Evolutionary conservation across 1,284 basidiomycete species (phyloP).

Genomic region (Cyathus olla): DNA sequence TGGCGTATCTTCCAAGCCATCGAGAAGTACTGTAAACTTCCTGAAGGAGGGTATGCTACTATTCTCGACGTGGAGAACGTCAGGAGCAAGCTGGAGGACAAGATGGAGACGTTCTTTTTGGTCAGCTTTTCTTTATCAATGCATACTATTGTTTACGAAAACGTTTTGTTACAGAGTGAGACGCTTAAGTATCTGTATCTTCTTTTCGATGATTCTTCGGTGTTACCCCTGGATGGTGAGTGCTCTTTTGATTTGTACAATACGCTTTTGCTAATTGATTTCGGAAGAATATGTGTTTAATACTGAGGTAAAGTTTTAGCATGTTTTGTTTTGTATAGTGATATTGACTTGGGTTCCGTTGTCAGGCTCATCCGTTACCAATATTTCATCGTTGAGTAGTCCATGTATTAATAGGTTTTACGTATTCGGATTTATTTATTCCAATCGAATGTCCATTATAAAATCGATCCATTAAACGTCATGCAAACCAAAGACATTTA

Average conservation of each 20-base stretch:
- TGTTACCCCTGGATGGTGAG: constrained; percentile 83
- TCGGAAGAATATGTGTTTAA: constrained; percentile 91
- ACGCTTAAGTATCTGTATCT: constrained; percentile 97
- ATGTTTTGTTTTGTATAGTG: background rate
- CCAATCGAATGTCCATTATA: too few species aligned
- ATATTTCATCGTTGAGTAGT: constrained; percentile 60
- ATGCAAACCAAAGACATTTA: too few species aligned
- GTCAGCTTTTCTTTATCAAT: constrained; percentile 56
- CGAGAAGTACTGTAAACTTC: constrained; percentile 83
- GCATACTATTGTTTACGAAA: too few species aligned
- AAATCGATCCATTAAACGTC: too few species aligned
- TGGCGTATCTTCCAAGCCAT: constrained; percentile 96
- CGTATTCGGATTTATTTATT: background rate
- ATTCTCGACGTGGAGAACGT: constrained; percentile 88
- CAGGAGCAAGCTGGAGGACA: constrained; percentile 79
- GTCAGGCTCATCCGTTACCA: constrained; percentile 70
- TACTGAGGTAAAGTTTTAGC: constrained; percentile 75
- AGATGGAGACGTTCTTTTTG: constrained; percentile 97
- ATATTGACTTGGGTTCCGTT: constrained; percentile 44
- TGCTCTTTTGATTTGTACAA: constrained; percentile 19
- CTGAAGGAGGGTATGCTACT: constrained; percentile 87
- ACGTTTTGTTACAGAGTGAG: constrained; percentile 69
- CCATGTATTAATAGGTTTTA: constrained; percentile 23
- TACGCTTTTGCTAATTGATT: background rate
- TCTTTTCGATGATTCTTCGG: constrained; percentile 84